These are phyloP conservation scores for Geotrichum restrictum DNA, from an alignment of 1,139 yeast species.

Conservation along the genomic window DNA sequence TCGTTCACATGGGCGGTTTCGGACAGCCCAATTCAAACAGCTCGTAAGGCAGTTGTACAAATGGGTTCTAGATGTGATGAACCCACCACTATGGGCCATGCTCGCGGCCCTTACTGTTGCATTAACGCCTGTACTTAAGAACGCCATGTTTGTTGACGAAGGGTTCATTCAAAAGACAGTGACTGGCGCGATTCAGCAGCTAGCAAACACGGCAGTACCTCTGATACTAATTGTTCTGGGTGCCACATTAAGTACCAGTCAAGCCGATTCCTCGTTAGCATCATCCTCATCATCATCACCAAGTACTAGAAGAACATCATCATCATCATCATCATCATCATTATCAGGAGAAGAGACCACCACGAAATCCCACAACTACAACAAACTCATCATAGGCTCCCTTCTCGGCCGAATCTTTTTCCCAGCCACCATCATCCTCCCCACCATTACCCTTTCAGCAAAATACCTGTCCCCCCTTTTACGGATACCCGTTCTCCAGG, in stretches of 20 bases:
- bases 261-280: slow-evolving; percentile 27
- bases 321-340: too few relatives aligned
- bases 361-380: slow-evolving; percentile 50
- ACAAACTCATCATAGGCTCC: slow-evolving; percentile 61
- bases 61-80: slow-evolving; percentile 56
- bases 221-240: slow-evolving; percentile 61
- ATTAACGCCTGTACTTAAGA: slow-evolving; percentile 64
- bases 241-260: slow-evolving; percentile 39
- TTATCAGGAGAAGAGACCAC: too few relatives aligned
- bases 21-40: not conserved
- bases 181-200: slow-evolving; percentile 67
- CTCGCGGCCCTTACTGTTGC: slow-evolving; percentile 77
- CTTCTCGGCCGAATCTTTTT: slow-evolving; percentile 67
- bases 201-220: slow-evolving; percentile 89
- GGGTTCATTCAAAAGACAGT: slow-evolving; percentile 76
- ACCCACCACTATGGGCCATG: slow-evolving; percentile 96
- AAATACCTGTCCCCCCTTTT: slow-evolving; percentile 48
- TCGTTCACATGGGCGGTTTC: too few relatives aligned
- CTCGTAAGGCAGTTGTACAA: not conserved
- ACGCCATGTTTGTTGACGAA: slow-evolving; percentile 54
- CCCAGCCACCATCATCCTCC: slow-evolving; percentile 38
- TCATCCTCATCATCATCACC: too few relatives aligned
- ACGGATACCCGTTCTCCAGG: slow-evolving; percentile 71
- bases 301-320: too few relatives aligned
- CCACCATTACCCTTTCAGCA: slow-evolving; percentile 63